A percentile compares a stretch with the other conserved stretches of the same genome.
phyloP scores from a whole-genome alignment of 2,329 filamentous ascomycete species.

The Exophiala spinifera region DNA sequence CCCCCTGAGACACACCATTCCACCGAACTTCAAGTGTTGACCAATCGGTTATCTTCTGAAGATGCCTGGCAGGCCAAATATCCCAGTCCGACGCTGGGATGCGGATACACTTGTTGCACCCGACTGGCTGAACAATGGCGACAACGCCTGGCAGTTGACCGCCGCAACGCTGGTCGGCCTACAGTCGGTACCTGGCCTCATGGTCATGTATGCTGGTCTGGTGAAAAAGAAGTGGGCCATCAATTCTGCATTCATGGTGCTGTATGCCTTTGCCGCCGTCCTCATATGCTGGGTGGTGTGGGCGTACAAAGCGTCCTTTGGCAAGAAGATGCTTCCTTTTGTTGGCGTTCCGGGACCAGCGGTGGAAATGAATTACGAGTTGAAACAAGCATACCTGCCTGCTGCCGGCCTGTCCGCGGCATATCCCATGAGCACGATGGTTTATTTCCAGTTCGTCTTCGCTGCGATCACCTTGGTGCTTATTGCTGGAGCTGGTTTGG shows the following conservation, averaged over 20 bases:
- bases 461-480: slow-evolving; percentile 52
- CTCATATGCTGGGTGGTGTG: slow-evolving; percentile 52
- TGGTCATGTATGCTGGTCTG: slow-evolving; percentile 50
- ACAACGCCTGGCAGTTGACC: slow-evolving; percentile 54
- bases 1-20: not conserved
- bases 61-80: not conserved
- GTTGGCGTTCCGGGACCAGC: slow-evolving; percentile 49
- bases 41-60: not conserved
- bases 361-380: slow-evolving; percentile 44
- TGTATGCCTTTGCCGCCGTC: slow-evolving; percentile 50
- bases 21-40: not conserved
- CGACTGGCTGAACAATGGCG: slow-evolving; percentile 44
- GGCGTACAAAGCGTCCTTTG: slow-evolving; percentile 50
- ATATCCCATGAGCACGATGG: slow-evolving; percentile 50
- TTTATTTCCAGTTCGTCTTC: slow-evolving; percentile 56
- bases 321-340: slow-evolving; percentile 49
- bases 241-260: slow-evolving; percentile 51
- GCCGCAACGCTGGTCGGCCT: slow-evolving; percentile 50
- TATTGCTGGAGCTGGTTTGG: slow-evolving; percentile 46
- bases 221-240: slow-evolving; percentile 47
- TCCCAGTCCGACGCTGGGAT: slow-evolving; percentile 21
- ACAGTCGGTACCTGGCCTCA: slow-evolving; percentile 50
- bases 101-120: slow-evolving; percentile 24
- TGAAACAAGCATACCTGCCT: slow-evolving; percentile 44
- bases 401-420: slow-evolving; percentile 41